These are phyloP conservation scores for Meyerozyma sp. DNA, from an alignment of 1,139 yeast species.

Conservation along the genomic window DNA sequence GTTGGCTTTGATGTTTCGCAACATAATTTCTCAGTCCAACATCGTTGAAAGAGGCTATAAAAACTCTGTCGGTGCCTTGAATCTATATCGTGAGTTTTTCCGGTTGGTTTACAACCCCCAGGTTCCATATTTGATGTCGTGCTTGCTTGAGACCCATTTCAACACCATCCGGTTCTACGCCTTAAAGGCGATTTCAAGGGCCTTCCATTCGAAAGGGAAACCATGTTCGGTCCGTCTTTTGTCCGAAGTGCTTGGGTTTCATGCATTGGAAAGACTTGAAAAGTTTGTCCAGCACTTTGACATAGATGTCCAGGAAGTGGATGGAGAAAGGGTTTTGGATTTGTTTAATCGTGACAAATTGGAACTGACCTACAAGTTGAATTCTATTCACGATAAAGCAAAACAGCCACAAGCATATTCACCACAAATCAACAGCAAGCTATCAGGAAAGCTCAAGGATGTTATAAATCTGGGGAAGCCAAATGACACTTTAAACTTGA, in stretches of 20 bases:
- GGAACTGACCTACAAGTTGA: slow-evolving; percentile 37
- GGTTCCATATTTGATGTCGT: slow-evolving; percentile 69
- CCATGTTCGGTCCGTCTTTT: slow-evolving; percentile 52
- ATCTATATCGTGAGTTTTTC: slow-evolving; percentile 65
- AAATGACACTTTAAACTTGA: slow-evolving; percentile 20
- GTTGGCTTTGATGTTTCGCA: slow-evolving; percentile 65
- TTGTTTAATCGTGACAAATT: slow-evolving; percentile 47
- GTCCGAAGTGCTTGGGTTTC: slow-evolving; percentile 58
- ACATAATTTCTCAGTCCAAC: slow-evolving; percentile 60
- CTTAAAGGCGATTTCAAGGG: slow-evolving; percentile 58
- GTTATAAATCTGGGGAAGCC: slow-evolving; percentile 37
- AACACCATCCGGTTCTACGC: slow-evolving; percentile 78
- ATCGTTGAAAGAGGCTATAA: slow-evolving; percentile 53
- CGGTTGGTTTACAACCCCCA: slow-evolving; percentile 37
- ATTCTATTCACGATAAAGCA: slow-evolving; percentile 40
- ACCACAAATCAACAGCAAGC: slow-evolving; percentile 43
- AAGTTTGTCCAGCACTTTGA: slow-evolving; percentile 64
- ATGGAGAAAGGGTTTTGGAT: slow-evolving; percentile 43
- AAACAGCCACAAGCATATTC: slow-evolving; percentile 57
- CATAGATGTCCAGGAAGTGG: slow-evolving; percentile 42
- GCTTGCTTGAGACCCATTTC: slow-evolving; percentile 75
- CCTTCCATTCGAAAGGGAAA: slow-evolving; percentile 68
- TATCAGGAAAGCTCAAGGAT: slow-evolving; percentile 26
- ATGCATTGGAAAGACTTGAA: slow-evolving; percentile 45
- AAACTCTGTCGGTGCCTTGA: slow-evolving; percentile 56